A percentile compares a stretch with the other conserved stretches of the same genome.
phyloP scores from a whole-genome alignment of 768 basidiomycete genomes.

The Kondoa malvinella region DNA sequence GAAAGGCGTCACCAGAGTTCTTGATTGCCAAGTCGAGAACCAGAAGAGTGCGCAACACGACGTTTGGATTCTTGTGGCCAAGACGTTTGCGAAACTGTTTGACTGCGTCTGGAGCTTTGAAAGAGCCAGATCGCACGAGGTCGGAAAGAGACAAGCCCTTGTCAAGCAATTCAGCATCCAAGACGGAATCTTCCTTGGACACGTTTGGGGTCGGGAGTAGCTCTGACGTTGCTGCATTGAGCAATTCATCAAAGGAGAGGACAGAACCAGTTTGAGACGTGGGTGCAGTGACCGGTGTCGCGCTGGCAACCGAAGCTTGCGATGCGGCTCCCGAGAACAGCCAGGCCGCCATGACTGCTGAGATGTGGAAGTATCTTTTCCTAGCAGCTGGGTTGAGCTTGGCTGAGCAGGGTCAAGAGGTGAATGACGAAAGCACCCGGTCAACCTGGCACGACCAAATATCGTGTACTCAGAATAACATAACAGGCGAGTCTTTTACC shows the following conservation, averaged over 20 bases:
- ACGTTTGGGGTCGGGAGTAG: slow-evolving; percentile 52
- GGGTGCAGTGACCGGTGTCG: too few relatives aligned
- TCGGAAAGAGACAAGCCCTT: slow-evolving; percentile 83
- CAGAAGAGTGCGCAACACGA: slow-evolving; percentile 34
- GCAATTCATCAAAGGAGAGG: neutral
- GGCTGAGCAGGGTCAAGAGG: too few relatives aligned
- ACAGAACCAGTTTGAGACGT: neutral
- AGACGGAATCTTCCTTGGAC: neutral
- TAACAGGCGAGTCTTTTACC: too few relatives aligned
- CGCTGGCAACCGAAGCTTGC: too few relatives aligned
- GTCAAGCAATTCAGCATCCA: slow-evolving; percentile 65
- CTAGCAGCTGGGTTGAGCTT: too few relatives aligned
- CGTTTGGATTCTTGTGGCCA: slow-evolving; percentile 83
- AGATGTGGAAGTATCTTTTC: too few relatives aligned
- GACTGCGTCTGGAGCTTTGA: slow-evolving; percentile 70
- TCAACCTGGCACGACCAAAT: neutral
- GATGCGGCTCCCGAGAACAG: neutral
- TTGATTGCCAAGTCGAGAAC: slow-evolving; percentile 83
- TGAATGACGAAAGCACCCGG: too few relatives aligned
- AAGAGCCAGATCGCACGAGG: slow-evolving; percentile 80
- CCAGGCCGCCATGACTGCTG: slow-evolving; percentile 2
- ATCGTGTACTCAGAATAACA: too few relatives aligned
- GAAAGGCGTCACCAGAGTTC: slow-evolving; percentile 87
- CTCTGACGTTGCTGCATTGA: slow-evolving; percentile 62
- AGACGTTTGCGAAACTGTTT: slow-evolving; percentile 69